Conservation (phyloP, 2,329 filamentous ascomycete species). For the Penicillium sp. region DNA sequence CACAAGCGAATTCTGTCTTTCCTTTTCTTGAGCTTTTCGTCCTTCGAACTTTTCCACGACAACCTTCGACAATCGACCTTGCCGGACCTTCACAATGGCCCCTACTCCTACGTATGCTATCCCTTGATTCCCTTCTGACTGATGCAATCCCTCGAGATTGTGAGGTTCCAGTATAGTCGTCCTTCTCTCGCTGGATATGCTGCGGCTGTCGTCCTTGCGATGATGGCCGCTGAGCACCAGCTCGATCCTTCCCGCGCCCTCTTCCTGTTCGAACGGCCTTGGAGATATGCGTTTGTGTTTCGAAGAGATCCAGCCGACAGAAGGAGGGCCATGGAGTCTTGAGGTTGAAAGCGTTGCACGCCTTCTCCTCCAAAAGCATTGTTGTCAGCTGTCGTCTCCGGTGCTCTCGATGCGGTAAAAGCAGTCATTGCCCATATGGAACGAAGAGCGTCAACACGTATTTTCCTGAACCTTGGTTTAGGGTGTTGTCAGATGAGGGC, state of each 20-base stretch:
- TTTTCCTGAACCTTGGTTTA: constrained; percentile 55
- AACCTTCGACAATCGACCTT: constrained; percentile 42
- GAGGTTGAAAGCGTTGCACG: constrained; percentile 65
- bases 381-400: constrained; percentile 53
- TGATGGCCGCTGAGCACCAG: constrained; percentile 60
- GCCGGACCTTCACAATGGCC: constrained; percentile 57
- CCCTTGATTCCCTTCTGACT: constrained; percentile 39
- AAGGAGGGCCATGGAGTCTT: constrained; percentile 72
- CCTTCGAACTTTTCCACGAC: constrained; percentile 33
- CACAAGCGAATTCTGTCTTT: constrained; percentile 39
- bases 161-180: constrained; percentile 74
- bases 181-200: constrained; percentile 72
- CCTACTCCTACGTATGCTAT: constrained; percentile 63
- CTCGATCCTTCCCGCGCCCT: constrained; percentile 70
- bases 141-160: constrained; percentile 41
- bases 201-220: constrained; percentile 29
- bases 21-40: constrained; percentile 25
- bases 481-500: constrained; percentile 79
- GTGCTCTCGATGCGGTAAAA: constrained; percentile 17
- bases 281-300: constrained; percentile 30
- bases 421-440: constrained; percentile 13
- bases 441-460: constrained; percentile 51
- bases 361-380: constrained; percentile 78
- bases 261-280: constrained; percentile 27
- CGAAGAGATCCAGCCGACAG: constrained; percentile 45